Base-by-base conservation (phyloP, 441 rosid genomes). In the Hura crepitans region DNA sequence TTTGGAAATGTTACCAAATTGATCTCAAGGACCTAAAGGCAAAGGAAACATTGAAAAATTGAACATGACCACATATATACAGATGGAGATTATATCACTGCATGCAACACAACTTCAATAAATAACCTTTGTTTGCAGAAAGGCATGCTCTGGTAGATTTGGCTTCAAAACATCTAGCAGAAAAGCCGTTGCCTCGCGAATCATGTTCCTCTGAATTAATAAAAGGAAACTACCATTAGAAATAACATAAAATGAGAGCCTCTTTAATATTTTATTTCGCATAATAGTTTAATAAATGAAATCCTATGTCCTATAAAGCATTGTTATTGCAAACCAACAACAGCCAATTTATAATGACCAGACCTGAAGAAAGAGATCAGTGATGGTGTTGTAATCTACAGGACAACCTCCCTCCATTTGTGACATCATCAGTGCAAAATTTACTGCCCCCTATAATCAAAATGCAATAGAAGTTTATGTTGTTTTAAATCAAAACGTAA, bases 381-480 rank as follows among this genome's bases (percentile, higher is more conserved):
- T 93, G 46, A 96, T 93, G 46, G 98, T 96, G 63, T 93, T 96
- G 83, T 91, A 96, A 77, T 93, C 99, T 79, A 96, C 83, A 23
- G 98, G 99, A 74, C 97, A 93, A 43, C 98, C 99, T 69, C 97
- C 99, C 80, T 93, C 99, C 98, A 96, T 96, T 91, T 96, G 98
- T 62, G 99, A 91, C 99, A 96, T 96, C 98, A 96, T 96, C 79
- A 96, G 77, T 53, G 98, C 97, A 86, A 96, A 96, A 79, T 96
- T 96, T 64, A 96, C 97, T 67, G 99, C 98, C 51, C 99, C 99
- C 99, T 96, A 80, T 73, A 80, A 69, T 50, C 43, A 72, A 77
- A 66, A 22, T 11, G 5, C 67, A 60, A 6, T 42, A 4, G 39
- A 62, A 42, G 30, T 43, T 58, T 12, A 28, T 10, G 28, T 70